Evolutionary conservation across 2,329 filamentous ascomycete species (phyloP).

Genomic region (Alternaria brassicicola): DNA sequence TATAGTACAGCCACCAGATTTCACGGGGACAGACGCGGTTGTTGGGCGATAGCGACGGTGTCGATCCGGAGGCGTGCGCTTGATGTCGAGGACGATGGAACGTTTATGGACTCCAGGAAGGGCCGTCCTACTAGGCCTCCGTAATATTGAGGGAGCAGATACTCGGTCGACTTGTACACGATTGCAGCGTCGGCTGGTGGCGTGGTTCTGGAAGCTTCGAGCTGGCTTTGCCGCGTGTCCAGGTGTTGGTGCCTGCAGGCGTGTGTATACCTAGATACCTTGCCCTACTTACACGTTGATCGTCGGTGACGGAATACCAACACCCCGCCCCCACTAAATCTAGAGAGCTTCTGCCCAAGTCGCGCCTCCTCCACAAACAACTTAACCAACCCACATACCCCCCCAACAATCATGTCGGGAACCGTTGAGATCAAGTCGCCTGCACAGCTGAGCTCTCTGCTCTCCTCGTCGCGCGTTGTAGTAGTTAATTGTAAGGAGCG

Average conservation of each 20-base stretch:
- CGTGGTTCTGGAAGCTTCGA: slow-evolving; percentile 36
- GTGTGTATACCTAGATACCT: no score
- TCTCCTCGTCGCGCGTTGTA: slow-evolving; percentile 77
- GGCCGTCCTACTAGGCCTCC: neutral
- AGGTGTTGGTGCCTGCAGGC: slow-evolving; percentile 23
- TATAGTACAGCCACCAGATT: neutral
- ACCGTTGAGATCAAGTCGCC: slow-evolving; percentile 53
- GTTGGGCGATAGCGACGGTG: neutral
- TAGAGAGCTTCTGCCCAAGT: slow-evolving; percentile 14
- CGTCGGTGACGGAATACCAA: slow-evolving; percentile 23
- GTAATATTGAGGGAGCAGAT: neutral
- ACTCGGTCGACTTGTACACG: neutral
- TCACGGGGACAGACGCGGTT: neutral
- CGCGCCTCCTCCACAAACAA: slow-evolving; percentile 28
- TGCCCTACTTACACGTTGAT: slow-evolving; percentile 1
- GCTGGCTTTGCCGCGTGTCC: slow-evolving; percentile 14
- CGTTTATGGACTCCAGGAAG: neutral
- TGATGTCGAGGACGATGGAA: neutral
- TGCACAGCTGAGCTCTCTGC: slow-evolving; percentile 58
- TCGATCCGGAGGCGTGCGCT: neutral
- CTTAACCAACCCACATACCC: neutral
- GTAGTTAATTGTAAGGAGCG: slow-evolving; percentile 81
- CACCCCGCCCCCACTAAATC: slow-evolving; percentile 30
- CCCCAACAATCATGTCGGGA: slow-evolving; percentile 51
- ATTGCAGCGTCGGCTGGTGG: neutral